Percentiles rank a stretch among this genome's conserved stretches.
These are phyloP conservation scores for Citrus maxima DNA, from an alignment of 345 rosid species.

Conservation along the genomic window DNA sequence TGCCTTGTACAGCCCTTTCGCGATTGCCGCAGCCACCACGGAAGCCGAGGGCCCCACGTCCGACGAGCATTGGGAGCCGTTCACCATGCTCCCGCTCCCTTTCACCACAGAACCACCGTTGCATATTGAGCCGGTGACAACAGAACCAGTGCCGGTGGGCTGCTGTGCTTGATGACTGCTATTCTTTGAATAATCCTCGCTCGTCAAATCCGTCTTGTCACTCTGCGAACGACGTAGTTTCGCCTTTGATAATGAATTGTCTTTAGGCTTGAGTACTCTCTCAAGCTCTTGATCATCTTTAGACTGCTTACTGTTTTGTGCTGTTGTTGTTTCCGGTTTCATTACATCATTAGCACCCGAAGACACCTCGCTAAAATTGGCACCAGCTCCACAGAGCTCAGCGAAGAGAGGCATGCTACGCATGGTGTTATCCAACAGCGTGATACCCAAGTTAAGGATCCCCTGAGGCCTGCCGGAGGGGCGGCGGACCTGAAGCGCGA, in stretches of 20 bases:
- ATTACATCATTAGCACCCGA: neutral
- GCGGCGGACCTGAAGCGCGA: constrained; percentile 61
- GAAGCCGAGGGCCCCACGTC: constrained; percentile 97
- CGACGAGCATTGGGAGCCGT: constrained; percentile 48
- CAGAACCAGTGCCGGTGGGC: too few species aligned
- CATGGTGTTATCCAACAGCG: constrained; percentile 61
- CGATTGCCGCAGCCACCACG: constrained; percentile 91
- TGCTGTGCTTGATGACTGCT: neutral
- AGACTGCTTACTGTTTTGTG: neutral
- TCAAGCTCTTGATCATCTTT: constrained; percentile 5
- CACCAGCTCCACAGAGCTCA: constrained; percentile 35
- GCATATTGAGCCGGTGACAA: neutral
- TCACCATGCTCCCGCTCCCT: constrained; percentile 52
- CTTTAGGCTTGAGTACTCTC: neutral
- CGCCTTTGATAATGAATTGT: constrained; percentile 1
- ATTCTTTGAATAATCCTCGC: constrained; percentile 17
- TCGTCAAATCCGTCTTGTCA: constrained; percentile 55
- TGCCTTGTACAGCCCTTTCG: constrained; percentile 63
- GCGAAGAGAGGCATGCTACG: constrained; percentile 79
- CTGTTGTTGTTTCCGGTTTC: too few species aligned
- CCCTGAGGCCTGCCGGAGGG: constrained; percentile 95
- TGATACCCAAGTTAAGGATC: constrained; percentile 64
- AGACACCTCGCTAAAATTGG: constrained; percentile 3
- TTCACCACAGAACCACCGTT: constrained; percentile 8
- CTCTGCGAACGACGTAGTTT: constrained; percentile 60